Evolutionary conservation across 768 basidiomycete genomes (phyloP).

Genomic region (Suillus sp.): DNA sequence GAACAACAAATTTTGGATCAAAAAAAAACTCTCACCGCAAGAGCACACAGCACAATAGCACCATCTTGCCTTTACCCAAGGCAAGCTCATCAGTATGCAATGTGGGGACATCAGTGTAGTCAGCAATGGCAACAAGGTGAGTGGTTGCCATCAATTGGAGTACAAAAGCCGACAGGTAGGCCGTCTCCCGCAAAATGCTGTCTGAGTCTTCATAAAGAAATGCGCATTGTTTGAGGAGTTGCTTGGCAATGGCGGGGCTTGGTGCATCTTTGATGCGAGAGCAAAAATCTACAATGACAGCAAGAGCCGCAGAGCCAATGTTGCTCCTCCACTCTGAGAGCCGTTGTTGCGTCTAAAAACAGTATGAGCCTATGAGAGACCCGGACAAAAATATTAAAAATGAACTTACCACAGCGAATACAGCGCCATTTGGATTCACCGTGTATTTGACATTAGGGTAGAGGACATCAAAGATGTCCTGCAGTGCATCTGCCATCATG

Average conservation of each 20-base stretch:
- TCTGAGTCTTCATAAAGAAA: slow-evolving; percentile 15
- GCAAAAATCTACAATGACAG: slow-evolving; percentile 10
- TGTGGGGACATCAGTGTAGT: background rate
- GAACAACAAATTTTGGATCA: background rate
- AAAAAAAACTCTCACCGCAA: background rate
- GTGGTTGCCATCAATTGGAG: slow-evolving; percentile 11
- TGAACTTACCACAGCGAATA: slow-evolving; percentile 8
- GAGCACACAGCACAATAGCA: background rate
- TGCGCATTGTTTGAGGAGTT: background rate
- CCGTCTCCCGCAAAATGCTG: background rate
- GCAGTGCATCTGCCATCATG: background rate
- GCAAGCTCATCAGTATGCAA: background rate
- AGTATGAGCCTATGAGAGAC: background rate
- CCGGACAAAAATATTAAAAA: background rate
- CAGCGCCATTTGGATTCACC: background rate
- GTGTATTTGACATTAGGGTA: slow-evolving; percentile 4
- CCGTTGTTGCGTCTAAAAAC: background rate
- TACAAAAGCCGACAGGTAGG: slow-evolving; percentile 11
- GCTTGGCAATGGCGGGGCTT: background rate
- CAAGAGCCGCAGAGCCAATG: slow-evolving; percentile 10
- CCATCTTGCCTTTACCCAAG: background rate
- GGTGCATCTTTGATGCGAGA: background rate
- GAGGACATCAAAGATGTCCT: slow-evolving; percentile 4
- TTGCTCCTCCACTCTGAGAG: slow-evolving; percentile 12
- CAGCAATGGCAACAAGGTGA: slow-evolving; percentile 3